These are phyloP conservation scores for Selaginella moellendorffii DNA, from an alignment of 75 land plant species.

Conservation along the genomic window DNA sequence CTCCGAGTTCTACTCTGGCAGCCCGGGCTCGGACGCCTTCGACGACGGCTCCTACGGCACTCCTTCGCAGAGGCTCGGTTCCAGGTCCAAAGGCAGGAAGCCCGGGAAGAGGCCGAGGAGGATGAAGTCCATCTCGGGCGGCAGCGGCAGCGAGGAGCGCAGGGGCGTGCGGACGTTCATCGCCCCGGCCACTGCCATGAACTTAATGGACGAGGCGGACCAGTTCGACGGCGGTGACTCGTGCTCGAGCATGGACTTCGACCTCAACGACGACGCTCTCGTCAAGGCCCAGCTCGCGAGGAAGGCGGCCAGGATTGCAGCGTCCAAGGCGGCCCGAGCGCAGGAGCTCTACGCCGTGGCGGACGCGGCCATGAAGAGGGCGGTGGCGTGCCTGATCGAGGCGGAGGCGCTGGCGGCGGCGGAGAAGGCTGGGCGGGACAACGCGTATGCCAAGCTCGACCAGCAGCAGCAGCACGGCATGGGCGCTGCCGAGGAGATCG, in stretches of 20 bases:
- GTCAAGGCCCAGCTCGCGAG: neutral
- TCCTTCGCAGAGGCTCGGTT: too few relatives aligned
- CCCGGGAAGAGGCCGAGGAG: neutral
- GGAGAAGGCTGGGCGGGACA: neutral
- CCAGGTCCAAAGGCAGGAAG: neutral
- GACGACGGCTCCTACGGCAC: too few relatives aligned
- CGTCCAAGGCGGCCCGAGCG: neutral
- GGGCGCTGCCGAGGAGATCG: neutral
- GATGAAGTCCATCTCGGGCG: constrained; percentile 1
- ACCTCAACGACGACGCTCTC: neutral
- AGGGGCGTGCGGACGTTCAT: too few relatives aligned
- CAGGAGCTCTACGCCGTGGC: neutral
- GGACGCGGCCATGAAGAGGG: neutral
- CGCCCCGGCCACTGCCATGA: too few relatives aligned
- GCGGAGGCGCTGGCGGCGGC: neutral
- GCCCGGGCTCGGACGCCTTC: neutral
- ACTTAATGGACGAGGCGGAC: neutral
- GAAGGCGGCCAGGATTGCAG: neutral
- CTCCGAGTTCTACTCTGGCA: neutral
- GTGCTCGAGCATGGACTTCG: neutral
- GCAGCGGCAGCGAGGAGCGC: too few relatives aligned
- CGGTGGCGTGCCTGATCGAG: neutral
- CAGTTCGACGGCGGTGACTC: neutral
- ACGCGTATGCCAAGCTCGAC: too few relatives aligned
- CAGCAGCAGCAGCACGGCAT: too few relatives aligned